Conservation (phyloP, 2,329 filamentous ascomycete species). For the Cladophialophora bantiana region DNA sequence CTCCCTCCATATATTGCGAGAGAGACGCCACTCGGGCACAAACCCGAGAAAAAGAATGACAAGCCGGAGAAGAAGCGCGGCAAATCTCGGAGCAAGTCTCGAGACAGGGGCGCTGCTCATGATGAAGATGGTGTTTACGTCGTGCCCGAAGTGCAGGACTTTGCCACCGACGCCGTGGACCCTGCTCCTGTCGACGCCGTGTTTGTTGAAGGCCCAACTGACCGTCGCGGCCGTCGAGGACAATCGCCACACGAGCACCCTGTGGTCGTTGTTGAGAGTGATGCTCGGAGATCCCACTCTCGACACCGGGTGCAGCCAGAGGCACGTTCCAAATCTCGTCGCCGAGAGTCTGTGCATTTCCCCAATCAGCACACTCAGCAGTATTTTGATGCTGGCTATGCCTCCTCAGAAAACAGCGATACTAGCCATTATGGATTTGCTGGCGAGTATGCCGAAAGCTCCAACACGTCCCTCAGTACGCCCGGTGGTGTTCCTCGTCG, state of each 20-base stretch:
- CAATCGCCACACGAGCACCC: constrained; percentile 33
- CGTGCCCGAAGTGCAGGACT: constrained; percentile 24
- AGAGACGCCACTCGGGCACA: constrained; percentile 38
- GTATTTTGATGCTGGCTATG: constrained; percentile 28
- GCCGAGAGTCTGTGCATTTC: constrained; percentile 30
- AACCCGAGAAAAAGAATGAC: constrained; percentile 31
- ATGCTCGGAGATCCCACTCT: constrained; percentile 31
- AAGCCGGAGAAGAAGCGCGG: constrained; percentile 32
- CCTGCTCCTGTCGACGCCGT: constrained; percentile 22
- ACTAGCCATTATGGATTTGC: constrained; percentile 32
- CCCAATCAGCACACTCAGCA: constrained; percentile 31
- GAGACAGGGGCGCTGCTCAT: constrained; percentile 18
- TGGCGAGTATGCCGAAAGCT: constrained; percentile 32
- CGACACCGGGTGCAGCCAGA: constrained; percentile 24
- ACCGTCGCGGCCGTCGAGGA: constrained; percentile 29
- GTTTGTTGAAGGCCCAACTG: constrained; percentile 19
- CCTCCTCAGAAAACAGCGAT: constrained; percentile 34
- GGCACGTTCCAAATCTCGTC: constrained; percentile 30
- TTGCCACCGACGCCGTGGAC: constrained; percentile 20
- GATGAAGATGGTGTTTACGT: constrained; percentile 27
- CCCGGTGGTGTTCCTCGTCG: constrained; percentile 33
- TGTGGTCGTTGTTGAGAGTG: constrained; percentile 20
- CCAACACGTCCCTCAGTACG: constrained; percentile 31
- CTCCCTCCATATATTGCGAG: constrained; percentile 38
- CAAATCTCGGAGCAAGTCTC: constrained; percentile 33